A percentile compares a stretch with the other conserved stretches of the same genome.
phyloP scores from a whole-genome alignment of 192 early-diverging fungal species.

The Thamnidium elegans region DNA sequence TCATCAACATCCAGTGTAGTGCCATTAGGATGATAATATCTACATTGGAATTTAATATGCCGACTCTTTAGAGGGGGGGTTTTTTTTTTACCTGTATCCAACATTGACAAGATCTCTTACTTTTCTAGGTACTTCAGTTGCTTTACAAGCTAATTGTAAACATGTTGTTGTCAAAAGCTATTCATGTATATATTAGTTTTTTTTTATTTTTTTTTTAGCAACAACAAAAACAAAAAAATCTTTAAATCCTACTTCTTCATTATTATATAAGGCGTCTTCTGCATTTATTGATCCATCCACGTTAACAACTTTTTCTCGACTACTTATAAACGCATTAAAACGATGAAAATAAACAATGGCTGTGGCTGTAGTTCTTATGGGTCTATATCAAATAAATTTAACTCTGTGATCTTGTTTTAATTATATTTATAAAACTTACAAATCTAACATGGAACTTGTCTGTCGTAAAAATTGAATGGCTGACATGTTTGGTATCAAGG shows the following conservation, averaged over 20 bases:
- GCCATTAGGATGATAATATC: slow-evolving; percentile 32
- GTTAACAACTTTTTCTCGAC: not conserved
- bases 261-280: slow-evolving; percentile 7
- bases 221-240: too few relatives aligned
- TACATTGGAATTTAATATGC: slow-evolving; percentile 13
- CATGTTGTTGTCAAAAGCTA: slow-evolving; percentile 54
- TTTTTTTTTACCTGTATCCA: slow-evolving; percentile 35
- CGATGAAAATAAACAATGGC: slow-evolving; percentile 50
- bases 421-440: too few relatives aligned
- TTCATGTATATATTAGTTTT: too few relatives aligned
- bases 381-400: too few relatives aligned
- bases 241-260: slow-evolving; percentile 25
- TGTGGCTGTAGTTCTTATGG: slow-evolving; percentile 47
- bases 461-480: slow-evolving; percentile 29
- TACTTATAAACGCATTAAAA: slow-evolving; percentile 40
- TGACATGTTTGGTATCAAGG: slow-evolving; percentile 22
- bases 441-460: slow-evolving; percentile 34
- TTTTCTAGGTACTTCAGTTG: slow-evolving; percentile 50
- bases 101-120: slow-evolving; percentile 55
- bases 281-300: not conserved
- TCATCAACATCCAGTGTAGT: slow-evolving; percentile 29
- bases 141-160: slow-evolving; percentile 50
- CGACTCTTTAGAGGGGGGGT: not conserved
- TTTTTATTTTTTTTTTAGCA: too few relatives aligned
- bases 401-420: too few relatives aligned